These are phyloP conservation scores for thale cress (Arabidopsis thaliana) DNA, from an alignment of 345 rosid genomes.

Conservation along the genomic window DNA sequence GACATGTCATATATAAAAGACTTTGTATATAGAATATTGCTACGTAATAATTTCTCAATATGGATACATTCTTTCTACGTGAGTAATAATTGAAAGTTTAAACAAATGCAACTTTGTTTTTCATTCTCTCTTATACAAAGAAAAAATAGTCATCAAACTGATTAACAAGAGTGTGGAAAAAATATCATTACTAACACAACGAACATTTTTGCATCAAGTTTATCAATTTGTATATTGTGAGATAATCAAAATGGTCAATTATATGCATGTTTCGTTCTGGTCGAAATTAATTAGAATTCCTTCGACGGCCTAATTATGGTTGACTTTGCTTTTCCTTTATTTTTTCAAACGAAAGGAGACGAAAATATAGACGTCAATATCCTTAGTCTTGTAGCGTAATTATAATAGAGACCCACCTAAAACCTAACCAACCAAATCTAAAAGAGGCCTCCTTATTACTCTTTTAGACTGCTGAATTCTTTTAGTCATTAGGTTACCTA, in stretches of 20 bases:
- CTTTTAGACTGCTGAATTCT: not conserved
- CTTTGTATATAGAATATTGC: not conserved
- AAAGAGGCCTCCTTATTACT: not conserved
- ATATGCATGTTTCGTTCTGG: not conserved
- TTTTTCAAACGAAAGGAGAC: not conserved
- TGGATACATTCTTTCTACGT: not conserved
- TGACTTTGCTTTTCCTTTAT: not conserved
- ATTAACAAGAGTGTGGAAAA: not conserved
- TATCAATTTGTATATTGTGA: not conserved
- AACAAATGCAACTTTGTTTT: not conserved
- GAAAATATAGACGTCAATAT: slow-evolving; percentile 13
- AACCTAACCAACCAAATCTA: not conserved
- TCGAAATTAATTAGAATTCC: slow-evolving; percentile 7
- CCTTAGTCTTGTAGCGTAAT: not conserved
- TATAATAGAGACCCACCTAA: not conserved
- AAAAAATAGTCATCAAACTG: not conserved
- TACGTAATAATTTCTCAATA: not conserved
- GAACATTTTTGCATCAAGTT: not conserved
- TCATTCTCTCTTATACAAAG: not conserved
- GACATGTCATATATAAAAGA: not conserved
- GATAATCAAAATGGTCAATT: slow-evolving; percentile 3
- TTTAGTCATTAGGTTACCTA: slow-evolving; percentile 13
- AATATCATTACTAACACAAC: not conserved
- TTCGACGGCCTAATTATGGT: slow-evolving; percentile 11
- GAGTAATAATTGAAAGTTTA: not conserved